Percentiles rank a stretch among this genome's conserved stretches.
Conservation (phyloP, 2,329 filamentous ascomycete species). For the Aureobasidium sp. region DNA sequence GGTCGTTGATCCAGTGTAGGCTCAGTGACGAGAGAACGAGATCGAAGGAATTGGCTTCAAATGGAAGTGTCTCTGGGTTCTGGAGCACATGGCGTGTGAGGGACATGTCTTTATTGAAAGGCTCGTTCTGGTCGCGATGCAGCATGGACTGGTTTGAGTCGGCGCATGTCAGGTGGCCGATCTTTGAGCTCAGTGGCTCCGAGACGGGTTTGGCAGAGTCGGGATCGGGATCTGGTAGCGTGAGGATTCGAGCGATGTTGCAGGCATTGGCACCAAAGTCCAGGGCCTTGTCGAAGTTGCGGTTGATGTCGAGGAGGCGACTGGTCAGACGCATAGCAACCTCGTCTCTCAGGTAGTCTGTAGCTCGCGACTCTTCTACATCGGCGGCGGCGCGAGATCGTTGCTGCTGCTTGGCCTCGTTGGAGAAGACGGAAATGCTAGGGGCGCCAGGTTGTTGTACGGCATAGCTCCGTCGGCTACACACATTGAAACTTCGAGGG, state of each 20-base stretch:
- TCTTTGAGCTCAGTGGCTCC: constrained; percentile 61
- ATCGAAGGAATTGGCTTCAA: constrained; percentile 71
- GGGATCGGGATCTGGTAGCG: constrained; percentile 54
- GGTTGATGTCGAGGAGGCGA: constrained; percentile 85
- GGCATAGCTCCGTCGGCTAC: constrained; percentile 50
- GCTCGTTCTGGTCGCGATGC: constrained; percentile 67
- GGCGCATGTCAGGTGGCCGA: constrained; percentile 69
- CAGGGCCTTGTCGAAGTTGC: constrained; percentile 73
- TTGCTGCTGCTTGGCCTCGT: constrained; percentile 78
- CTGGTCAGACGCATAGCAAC: constrained; percentile 80
- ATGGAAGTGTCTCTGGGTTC: constrained; percentile 69
- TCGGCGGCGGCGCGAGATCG: constrained; percentile 76
- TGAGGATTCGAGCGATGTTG: constrained; percentile 80
- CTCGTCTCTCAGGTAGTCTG: constrained; percentile 92
- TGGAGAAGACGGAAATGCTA: constrained; percentile 85
- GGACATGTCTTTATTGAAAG: constrained; percentile 67
- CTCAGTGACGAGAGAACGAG: constrained; percentile 83
- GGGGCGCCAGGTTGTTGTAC: constrained; percentile 70
- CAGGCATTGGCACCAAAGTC: constrained; percentile 94
- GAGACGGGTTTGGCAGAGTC: constrained; percentile 55
- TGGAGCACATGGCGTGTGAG: constrained; percentile 70
- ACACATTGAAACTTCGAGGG: not conserved
- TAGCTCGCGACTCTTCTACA: constrained; percentile 63
- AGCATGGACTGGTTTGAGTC: constrained; percentile 75
- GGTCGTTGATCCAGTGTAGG: constrained; percentile 96